Base-by-base conservation (phyloP, 2,329 filamentous ascomycete species). In the Cercospora zeae-maydis region DNA sequence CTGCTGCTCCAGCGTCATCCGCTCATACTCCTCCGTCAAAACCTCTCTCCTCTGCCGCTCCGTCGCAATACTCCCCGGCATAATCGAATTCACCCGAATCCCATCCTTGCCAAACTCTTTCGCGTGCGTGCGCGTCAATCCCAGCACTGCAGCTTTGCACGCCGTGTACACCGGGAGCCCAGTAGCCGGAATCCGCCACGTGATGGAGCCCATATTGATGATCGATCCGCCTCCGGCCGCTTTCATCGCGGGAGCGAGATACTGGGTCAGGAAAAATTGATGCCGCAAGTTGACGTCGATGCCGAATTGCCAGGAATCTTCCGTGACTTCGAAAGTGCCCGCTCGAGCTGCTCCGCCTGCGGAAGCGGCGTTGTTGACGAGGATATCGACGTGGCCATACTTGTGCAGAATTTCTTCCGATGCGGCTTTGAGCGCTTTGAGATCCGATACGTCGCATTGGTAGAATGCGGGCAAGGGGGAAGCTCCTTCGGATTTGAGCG, bases 201-300 rank as follows among this genome's bases (percentile, higher is more conserved):
- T 69, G 24, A 73, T 73, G 27, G 59, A 65, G 45, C 68, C 67
- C 65, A 71, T 69, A 47, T 69, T 69, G 13, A 90, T 82, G 59
- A 90, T 86, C 42, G 77, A 81, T 0, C 85, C 86, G 0, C 82
- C 80, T 1, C 81, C 80, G 54, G 82, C 75, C 39, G 81, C 79
- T 21, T 87, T 74, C 57, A 89, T 84, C 60, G 86, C 83, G 0
- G 82, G 83, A 4, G 88, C 73, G 47, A 88, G 78, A 5, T 85
- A 82, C 59, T 80, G 80, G 1, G 84, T 83, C 0, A 86, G 84
- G n/a, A 86, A 74, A 73, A 84, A 89, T 51, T 89, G 79, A 13
- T 84, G 83, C 72, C 87, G 87, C 54, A 90, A 84, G 65, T 90
- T 90, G 63, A 89, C 86, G 62, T 84, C 82, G 37, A 84, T 67